phyloP scores from a whole-genome alignment of 306 rosid genomes.

The Gynostemma pentaphyllum region DNA sequence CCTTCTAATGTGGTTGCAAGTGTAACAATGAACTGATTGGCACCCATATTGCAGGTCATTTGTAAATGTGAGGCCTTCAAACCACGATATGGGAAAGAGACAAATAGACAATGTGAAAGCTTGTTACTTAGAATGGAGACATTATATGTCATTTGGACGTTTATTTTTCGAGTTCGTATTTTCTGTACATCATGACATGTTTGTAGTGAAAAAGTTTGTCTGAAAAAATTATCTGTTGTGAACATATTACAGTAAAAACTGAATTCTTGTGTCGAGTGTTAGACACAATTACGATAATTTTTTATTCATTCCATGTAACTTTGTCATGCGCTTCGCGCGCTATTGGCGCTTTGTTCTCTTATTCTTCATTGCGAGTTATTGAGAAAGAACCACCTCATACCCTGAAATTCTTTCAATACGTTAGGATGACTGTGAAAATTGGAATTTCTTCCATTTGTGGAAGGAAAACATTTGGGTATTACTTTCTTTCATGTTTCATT shows the following conservation, averaged over 20 bases:
- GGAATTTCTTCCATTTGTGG: too few relatives aligned
- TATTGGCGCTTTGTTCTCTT: too few relatives aligned
- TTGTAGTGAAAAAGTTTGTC: neutral
- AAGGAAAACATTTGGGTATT: too few relatives aligned
- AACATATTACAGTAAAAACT: slow-evolving; percentile 5
- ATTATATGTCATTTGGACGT: neutral
- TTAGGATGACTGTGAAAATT: too few relatives aligned
- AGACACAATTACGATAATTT: neutral
- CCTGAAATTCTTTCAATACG: neutral
- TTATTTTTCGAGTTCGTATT: neutral
- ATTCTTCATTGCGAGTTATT: too few relatives aligned
- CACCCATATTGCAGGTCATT: neutral
- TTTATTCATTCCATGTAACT: neutral
- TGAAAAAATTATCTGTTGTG: neutral
- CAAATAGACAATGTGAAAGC: neutral
- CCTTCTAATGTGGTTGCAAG: neutral
- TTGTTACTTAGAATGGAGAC: neutral
- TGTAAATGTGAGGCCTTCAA: neutral
- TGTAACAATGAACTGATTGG: neutral
- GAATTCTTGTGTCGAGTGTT: neutral
- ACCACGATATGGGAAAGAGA: neutral
- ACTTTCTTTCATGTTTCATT: too few relatives aligned
- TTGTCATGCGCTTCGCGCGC: neutral
- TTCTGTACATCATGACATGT: neutral
- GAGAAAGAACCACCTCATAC: too few relatives aligned